Percentiles rank a stretch among this genome's conserved stretches.
phyloP scores from a whole-genome alignment of 2,329 filamentous ascomycete genomes.

The Dothistroma septosporum region DNA sequence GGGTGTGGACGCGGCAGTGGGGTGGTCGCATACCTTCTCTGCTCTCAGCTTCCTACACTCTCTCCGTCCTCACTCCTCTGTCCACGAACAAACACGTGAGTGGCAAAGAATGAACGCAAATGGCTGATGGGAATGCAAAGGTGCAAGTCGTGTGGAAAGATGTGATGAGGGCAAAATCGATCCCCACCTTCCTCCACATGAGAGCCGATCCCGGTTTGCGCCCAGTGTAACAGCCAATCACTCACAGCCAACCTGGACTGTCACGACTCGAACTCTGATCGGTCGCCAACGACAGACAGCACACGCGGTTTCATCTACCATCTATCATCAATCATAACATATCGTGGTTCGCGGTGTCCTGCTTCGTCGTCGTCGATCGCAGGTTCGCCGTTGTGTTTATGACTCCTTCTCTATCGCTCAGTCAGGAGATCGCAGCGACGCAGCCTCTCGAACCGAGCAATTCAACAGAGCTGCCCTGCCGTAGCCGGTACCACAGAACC shows the following conservation, averaged over 20 bases:
- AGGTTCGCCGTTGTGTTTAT: too few relatives aligned
- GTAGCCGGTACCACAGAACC: not conserved
- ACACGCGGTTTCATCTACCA: not conserved
- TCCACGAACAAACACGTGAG: conserved; percentile 4
- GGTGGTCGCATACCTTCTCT: conserved; percentile 1
- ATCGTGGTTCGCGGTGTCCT: not conserved
- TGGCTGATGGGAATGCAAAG: not conserved
- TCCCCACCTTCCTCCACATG: not conserved
- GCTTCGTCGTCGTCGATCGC: not conserved
- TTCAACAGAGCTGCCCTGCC: not conserved
- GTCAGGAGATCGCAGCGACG: too few relatives aligned
- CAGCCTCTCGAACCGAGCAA: not conserved
- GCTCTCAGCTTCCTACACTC: not conserved
- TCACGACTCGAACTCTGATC: not conserved
- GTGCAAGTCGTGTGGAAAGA: not conserved
- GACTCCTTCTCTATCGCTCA: too few relatives aligned
- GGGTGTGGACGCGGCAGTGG: not conserved
- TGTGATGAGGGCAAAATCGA: not conserved
- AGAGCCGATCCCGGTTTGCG: not conserved
- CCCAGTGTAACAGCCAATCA: not conserved
- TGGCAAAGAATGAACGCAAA: conserved; percentile 10
- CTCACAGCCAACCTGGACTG: not conserved
- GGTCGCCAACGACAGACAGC: not conserved
- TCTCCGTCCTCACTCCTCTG: conserved; percentile 12
- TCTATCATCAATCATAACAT: not conserved